These are phyloP conservation scores for Boletus fagicola DNA, from an alignment of 768 basidiomycete genomes.

Conservation along the genomic window DNA sequence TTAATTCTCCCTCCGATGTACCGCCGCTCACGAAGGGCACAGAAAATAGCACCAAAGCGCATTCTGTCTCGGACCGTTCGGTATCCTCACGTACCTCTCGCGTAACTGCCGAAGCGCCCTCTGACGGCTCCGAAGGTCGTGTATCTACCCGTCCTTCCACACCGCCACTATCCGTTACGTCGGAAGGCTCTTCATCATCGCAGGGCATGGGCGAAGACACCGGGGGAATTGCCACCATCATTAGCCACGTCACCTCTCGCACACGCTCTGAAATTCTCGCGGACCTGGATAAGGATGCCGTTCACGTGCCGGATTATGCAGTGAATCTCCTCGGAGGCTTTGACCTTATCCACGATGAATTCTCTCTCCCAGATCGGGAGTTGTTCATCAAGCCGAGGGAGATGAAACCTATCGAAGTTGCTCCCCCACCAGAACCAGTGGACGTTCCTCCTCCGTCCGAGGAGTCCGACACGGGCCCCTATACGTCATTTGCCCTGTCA, in stretches of 20 bases:
- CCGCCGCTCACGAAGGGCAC: slow-evolving; percentile 15
- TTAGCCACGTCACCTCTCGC: slow-evolving; percentile 33
- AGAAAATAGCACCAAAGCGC: slow-evolving; percentile 18
- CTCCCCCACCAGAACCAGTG: slow-evolving; percentile 23
- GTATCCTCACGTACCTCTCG: slow-evolving; percentile 24
- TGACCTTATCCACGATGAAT: slow-evolving; percentile 37
- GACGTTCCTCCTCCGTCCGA: slow-evolving; percentile 27
- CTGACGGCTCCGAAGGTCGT: slow-evolving; percentile 24
- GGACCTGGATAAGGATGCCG: slow-evolving; percentile 32
- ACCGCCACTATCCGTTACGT: slow-evolving; percentile 30
- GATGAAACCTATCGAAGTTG: slow-evolving; percentile 30
- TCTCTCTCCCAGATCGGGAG: slow-evolving; percentile 34
- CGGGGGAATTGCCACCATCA: slow-evolving; percentile 39
- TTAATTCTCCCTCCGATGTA: slow-evolving; percentile 18
- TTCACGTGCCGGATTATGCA: slow-evolving; percentile 45
- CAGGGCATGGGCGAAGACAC: slow-evolving; percentile 19
- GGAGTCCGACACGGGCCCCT: slow-evolving; percentile 35
- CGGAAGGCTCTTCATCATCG: slow-evolving; percentile 25
- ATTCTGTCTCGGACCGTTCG: slow-evolving; percentile 19
- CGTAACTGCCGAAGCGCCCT: slow-evolving; percentile 17
- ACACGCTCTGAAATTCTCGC: slow-evolving; percentile 39
- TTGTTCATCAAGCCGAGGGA: slow-evolving; percentile 30
- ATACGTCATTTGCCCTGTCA: slow-evolving; percentile 32
- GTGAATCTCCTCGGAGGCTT: slow-evolving; percentile 43
- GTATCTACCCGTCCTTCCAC: slow-evolving; percentile 29